Evolutionary conservation across 768 basidiomycete species (phyloP), one percentile per base, ranked within the genome.

Genomic region (Lactifluus hygrophoroides): DNA sequence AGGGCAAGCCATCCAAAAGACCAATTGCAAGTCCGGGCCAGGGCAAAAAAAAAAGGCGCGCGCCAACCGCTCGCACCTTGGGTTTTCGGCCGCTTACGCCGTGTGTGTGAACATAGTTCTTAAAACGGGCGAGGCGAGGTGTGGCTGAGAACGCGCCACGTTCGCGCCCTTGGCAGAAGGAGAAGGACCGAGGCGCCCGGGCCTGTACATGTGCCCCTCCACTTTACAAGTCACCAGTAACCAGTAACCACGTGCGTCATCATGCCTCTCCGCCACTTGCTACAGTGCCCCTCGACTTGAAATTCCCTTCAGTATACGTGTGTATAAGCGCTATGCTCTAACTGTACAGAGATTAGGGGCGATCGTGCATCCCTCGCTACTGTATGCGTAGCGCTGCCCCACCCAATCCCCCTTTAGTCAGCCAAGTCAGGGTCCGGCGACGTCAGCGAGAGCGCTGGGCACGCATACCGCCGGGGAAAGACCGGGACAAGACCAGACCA

Each of bases 161-260:
- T n/a, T n/a, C n/a, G n/a, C n/a, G n/a, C n/a, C n/a, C n/a, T n/a
- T n/a, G n/a, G n/a, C n/a, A n/a, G n/a, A n/a, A n/a, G n/a, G n/a
- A n/a, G n/a, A n/a, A n/a, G n/a, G n/a, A n/a, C n/a, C n/a, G 10
- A 42, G 40, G 10, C 35, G 35, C 35, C 35, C 35, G 35, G 14
- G 35, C 9, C 13, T 38, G 38, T 38, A 17, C 46, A 47, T 47
- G n/a, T n/a, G n/a, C n/a, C n/a, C n/a, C n/a, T n/a, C n/a, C n/a
- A n/a, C n/a, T n/a, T n/a, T n/a, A n/a, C n/a, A n/a, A n/a, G n/a
- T n/a, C n/a, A n/a, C n/a, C n/a, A n/a, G n/a, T 21, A 23, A 16
- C 19, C 48, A 34, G 30, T 10, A 5, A 43, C 49, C 57, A 58
- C 57, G 57, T 58, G 57, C 37, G 51, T 47, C 51, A 19, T 43